A percentile compares a stretch with the other conserved stretches of the same genome.
These are phyloP conservation scores for Pyrenula massariospora DNA, from an alignment of 495 filamentous ascomycete species.

Conservation along the genomic window DNA sequence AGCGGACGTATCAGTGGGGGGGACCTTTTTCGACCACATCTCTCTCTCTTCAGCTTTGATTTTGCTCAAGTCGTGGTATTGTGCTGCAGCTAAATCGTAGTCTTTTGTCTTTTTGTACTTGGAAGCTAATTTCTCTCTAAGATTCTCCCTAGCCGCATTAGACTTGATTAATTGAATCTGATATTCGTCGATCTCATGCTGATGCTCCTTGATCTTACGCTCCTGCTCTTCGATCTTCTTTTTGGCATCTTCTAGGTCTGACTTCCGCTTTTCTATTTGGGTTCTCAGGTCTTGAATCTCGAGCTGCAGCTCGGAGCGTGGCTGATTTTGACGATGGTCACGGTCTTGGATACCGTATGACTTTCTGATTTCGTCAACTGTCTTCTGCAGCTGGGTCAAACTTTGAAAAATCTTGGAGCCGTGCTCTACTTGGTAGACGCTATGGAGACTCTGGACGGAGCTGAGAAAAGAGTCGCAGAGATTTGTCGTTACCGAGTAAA, in stretches of 20 bases:
- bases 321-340: not conserved
- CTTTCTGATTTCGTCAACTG: not conserved
- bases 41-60: not conserved
- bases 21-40: not conserved
- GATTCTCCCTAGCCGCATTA: not conserved
- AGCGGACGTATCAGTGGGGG: not conserved
- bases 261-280: not conserved
- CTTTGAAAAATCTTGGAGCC: not conserved
- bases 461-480: not conserved
- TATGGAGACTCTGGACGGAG: not conserved
- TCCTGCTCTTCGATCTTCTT: not conserved
- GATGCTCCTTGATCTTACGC: not conserved
- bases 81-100: not conserved
- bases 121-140: not conserved
- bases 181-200: not conserved
- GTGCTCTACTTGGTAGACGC: not conserved
- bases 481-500: not conserved
- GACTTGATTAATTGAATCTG: not conserved
- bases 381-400: not conserved
- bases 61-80: not conserved
- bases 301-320: not conserved
- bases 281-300: not conserved
- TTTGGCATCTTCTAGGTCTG: not conserved
- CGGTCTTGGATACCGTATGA: not conserved
- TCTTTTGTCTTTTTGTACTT: not conserved